Conservation (phyloP, 768 basidiomycete genomes). For the Tylopilus sp. region DNA sequence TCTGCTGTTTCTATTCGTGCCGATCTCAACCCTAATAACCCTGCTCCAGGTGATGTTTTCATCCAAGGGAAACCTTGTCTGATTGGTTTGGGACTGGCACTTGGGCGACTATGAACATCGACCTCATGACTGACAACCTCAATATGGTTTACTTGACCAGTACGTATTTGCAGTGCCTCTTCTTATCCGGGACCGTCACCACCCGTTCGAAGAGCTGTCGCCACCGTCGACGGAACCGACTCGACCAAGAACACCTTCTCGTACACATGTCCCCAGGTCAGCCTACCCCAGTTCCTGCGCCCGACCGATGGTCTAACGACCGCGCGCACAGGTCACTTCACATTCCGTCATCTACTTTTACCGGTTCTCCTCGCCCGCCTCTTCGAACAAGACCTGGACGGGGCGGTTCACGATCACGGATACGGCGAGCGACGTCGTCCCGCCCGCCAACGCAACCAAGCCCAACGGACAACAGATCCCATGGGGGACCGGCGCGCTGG, state of each 20-base stretch:
- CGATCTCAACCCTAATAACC: conserved; percentile 55
- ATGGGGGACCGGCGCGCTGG: conserved; percentile 65
- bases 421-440: conserved; percentile 39
- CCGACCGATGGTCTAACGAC: no score
- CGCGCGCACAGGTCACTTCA: conserved; percentile 52
- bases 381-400: conserved; percentile 55
- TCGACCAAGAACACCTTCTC: conserved; percentile 41
- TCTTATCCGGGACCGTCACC: no score
- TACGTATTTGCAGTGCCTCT: no score
- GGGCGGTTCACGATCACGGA: conserved; percentile 73
- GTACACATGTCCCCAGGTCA: conserved; percentile 66
- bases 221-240: conserved; percentile 61
- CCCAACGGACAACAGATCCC: conserved; percentile 48
- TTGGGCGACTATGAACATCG: conserved; percentile 72
- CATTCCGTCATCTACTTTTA: conserved; percentile 78
- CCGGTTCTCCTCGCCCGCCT: conserved; percentile 55
- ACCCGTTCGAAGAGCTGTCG: conserved; percentile 57
- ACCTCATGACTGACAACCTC: conserved; percentile 75
- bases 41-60: conserved; percentile 57
- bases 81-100: conserved; percentile 56
- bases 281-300: no score
- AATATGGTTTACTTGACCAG: conserved; percentile 66
- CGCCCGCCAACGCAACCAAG: conserved; percentile 53
- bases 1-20: conserved; percentile 43
- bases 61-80: conserved; percentile 54